Evolutionary conservation across 2,329 filamentous ascomycete species (phyloP), one percentile per base, ranked within the genome.

Genomic region (Pseudodiploospora longispora): DNA sequence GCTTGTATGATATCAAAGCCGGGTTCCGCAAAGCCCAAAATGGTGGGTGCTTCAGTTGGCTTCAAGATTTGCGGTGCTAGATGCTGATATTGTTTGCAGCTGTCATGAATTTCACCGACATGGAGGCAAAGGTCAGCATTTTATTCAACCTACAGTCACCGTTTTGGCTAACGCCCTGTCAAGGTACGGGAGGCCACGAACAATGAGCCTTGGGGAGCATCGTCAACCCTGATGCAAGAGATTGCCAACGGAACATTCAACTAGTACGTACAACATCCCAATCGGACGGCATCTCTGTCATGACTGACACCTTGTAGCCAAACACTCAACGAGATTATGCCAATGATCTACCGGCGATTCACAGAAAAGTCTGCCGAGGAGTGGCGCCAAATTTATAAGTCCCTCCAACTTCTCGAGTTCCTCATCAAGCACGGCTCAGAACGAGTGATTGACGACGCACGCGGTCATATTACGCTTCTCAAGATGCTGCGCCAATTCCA

Each of bases 401-500:
- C 88, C 7, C 82, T 98, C 27, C 93, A 97, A 74, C 76, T 98
- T 44, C 83, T 98, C 61, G 91, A 98, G 65, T 95, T 95, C 60
- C 78, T 98, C 30, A 85, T 98, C 69, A 98, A 98, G 74, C 93
- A 98, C 65, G 93, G 93, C 50, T 97, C 93, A 9, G 93, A 98
- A 66, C 80, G 93, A 43, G 93, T 98, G 33, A 91, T 98, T 52
- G 93, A 98, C 66, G 93, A 98, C 67, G 93, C 93, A 46, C 82
- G 93, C 56, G 90, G 90, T 46, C 93, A 98, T 64, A 80, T 98
- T 49, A 94, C 91, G 10, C 81, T 97, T 7, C 78, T 98, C 48
- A 95, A 96, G 69, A 98, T 98, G 93, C 79, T 98, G 44, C 87
- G 90, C 46, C 93, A 98, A 64, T 98, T 98, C 67, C 93, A 98